Percentiles rank a stretch among this genome's conserved stretches.
phyloP scores from a whole-genome alignment of 2,329 filamentous ascomycete species.

The Fusarium compactum region DNA sequence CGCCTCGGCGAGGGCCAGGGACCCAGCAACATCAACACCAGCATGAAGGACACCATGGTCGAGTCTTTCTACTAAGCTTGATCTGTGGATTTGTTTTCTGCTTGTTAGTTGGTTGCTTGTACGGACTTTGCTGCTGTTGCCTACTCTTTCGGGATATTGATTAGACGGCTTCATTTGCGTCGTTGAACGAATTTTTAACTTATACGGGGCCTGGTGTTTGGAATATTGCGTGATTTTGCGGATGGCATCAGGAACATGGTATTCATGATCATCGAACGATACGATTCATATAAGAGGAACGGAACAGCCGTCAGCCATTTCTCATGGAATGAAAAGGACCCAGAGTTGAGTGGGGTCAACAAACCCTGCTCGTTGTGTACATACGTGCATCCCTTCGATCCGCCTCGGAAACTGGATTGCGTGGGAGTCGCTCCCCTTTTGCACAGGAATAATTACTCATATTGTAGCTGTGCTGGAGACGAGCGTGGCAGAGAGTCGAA shows the following conservation, averaged over 20 bases:
- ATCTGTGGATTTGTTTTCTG: conserved; percentile 16
- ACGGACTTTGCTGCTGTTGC: conserved; percentile 25
- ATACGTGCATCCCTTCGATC: conserved; percentile 7
- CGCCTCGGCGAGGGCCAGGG: conserved; percentile 88
- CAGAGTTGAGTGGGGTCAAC: neutral
- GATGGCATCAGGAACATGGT: conserved; percentile 30
- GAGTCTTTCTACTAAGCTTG: conserved; percentile 91
- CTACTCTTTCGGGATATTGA: conserved; percentile 25
- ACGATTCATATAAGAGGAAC: conserved; percentile 12
- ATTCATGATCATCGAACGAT: conserved; percentile 35
- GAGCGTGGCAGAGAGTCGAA: conserved; percentile 13
- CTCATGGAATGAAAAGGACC: conserved; percentile 1
- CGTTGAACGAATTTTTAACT: conserved; percentile 23
- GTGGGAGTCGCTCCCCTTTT: conserved; percentile 27
- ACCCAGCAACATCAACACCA: conserved; percentile 81
- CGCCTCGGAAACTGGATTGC: conserved; percentile 17
- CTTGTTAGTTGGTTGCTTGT: conserved; percentile 14
- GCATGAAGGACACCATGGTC: conserved; percentile 97
- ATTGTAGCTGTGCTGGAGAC: conserved; percentile 1
- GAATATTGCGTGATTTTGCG: conserved; percentile 32
- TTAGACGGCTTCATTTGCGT: conserved; percentile 23
- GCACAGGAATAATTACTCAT: neutral
- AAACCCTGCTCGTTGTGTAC: conserved; percentile 8
- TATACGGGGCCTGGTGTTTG: conserved; percentile 43
- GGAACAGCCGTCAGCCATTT: conserved; percentile 9